Conservation (phyloP, 176 grass and related monocot genomes). For the Tillandsia fasciculata region DNA sequence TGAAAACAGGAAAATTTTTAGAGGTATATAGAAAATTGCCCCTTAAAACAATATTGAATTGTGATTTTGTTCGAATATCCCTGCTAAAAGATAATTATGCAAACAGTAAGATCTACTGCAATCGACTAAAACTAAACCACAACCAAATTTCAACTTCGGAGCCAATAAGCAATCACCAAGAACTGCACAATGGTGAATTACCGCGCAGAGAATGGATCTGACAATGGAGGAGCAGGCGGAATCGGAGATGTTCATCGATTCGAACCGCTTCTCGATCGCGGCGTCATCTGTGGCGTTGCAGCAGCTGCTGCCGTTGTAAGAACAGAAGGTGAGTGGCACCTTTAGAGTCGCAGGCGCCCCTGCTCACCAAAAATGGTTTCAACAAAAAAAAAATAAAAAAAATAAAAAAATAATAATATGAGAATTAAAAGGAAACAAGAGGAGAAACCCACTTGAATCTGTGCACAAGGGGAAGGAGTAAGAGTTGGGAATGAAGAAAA, state of each 20-base stretch:
- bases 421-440: neutral
- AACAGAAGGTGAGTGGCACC: conserved; percentile 43
- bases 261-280: conserved; percentile 39
- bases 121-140: too few relatives aligned
- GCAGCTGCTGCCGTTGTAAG: conserved; percentile 39
- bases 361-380: conserved; percentile 4
- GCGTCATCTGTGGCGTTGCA: conserved; percentile 45
- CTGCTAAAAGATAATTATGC: too few relatives aligned
- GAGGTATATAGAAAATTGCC: too few relatives aligned
- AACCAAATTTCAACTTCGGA: neutral
- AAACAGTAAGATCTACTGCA: too few relatives aligned
- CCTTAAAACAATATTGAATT: too few relatives aligned
- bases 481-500: conserved; percentile 18
- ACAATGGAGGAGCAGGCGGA: conserved; percentile 46
- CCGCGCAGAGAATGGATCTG: conserved; percentile 72
- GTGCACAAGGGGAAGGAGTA: conserved; percentile 50
- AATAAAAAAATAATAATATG: neutral
- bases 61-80: too few relatives aligned
- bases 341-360: conserved; percentile 44
- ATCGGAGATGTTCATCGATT: conserved; percentile 56
- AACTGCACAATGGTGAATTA: conserved; percentile 6
- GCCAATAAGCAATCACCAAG: neutral
- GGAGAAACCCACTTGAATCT: conserved; percentile 32
- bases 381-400: too few relatives aligned
- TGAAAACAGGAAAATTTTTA: too few relatives aligned